Percentiles rank a stretch among this genome's conserved stretches.
These are phyloP conservation scores for Ajuga chamaepitys DNA, from an alignment of 257 asterid species.

Conservation along the genomic window DNA sequence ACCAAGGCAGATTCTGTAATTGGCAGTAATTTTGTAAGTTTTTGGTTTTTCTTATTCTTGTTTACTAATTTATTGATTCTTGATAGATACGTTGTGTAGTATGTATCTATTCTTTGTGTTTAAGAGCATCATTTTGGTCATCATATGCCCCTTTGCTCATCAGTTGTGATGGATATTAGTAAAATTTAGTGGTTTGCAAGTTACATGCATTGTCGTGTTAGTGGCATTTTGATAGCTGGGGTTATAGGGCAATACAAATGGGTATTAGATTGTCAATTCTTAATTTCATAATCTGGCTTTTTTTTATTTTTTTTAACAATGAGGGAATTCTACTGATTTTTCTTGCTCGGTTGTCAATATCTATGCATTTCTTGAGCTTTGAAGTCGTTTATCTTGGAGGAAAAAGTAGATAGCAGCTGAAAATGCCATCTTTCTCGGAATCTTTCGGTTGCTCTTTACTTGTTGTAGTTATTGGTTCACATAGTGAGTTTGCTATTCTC, in stretches of 20 bases:
- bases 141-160: no score
- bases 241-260: neutral
- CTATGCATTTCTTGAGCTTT: neutral
- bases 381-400: neutral
- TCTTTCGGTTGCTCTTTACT: neutral
- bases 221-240: neutral
- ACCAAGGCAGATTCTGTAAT: no score
- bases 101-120: no score
- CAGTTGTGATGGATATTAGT: no score
- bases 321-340: neutral
- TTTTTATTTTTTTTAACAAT: no score
- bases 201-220: conserved; percentile 18
- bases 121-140: no score
- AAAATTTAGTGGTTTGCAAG: conserved; percentile 9
- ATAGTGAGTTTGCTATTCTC: no score
- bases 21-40: no score
- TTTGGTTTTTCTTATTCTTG: no score
- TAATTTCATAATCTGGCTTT: no score
- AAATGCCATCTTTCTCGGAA: neutral
- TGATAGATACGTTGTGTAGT: no score
- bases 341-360: neutral
- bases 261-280: neutral
- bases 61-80: no score
- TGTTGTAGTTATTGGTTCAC: neutral
- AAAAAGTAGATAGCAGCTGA: neutral